Conservation (phyloP, 2,329 filamentous ascomycete genomes). For the Grosmannia serpens region DNA sequence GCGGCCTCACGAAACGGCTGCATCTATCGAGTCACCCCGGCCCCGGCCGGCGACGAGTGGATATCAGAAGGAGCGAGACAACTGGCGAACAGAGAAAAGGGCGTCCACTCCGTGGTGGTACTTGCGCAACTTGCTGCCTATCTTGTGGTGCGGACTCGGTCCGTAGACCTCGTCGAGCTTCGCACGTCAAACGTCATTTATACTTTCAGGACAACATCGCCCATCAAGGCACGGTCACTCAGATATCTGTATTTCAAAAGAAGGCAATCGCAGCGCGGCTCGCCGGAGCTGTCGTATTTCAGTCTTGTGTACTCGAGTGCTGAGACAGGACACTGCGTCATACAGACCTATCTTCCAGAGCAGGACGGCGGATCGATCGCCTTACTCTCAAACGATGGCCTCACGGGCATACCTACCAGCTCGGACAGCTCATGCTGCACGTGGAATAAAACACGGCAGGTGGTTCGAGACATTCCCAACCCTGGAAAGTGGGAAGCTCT, state of each 20-base stretch:
- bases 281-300: slow-evolving; percentile 47
- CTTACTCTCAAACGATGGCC: slow-evolving; percentile 38
- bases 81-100: slow-evolving; percentile 25
- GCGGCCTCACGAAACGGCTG: slow-evolving; percentile 38
- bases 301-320: slow-evolving; percentile 51
- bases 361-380: slow-evolving; percentile 45
- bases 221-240: slow-evolving; percentile 47
- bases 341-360: slow-evolving; percentile 50
- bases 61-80: slow-evolving; percentile 33
- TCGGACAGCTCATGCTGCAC: slow-evolving; percentile 32
- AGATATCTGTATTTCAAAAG: slow-evolving; percentile 45
- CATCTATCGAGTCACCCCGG: slow-evolving; percentile 34
- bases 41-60: slow-evolving; percentile 35
- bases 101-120: slow-evolving; percentile 45
- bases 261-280: slow-evolving; percentile 40
- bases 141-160: slow-evolving; percentile 44
- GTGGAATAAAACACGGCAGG: slow-evolving; percentile 40
- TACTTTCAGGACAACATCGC: slow-evolving; percentile 43
- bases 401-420: slow-evolving; percentile 13
- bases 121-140: slow-evolving; percentile 48
- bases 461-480: slow-evolving; percentile 42
- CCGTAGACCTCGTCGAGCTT: slow-evolving; percentile 51
- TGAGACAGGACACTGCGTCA: slow-evolving; percentile 48
- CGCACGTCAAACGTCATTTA: slow-evolving; percentile 44
- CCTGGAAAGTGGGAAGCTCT: slow-evolving; percentile 56